These are phyloP conservation scores for Claviceps sp. DNA, from an alignment of 2,329 filamentous ascomycete species.

Conservation along the genomic window DNA sequence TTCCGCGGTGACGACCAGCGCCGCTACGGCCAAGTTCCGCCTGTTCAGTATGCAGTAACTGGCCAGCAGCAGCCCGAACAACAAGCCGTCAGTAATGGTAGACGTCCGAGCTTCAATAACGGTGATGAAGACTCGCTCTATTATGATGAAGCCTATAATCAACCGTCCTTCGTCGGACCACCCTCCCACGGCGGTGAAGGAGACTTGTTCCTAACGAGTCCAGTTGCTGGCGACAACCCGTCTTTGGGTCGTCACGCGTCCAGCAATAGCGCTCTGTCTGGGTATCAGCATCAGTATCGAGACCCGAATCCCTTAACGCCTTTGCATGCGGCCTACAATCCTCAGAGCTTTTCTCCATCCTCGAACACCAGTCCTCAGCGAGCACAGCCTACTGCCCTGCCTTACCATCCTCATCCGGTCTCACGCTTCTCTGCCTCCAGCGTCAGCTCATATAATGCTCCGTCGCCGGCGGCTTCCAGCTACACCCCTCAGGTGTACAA, in stretches of 20 bases:
- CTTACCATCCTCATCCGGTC: conserved; percentile 32
- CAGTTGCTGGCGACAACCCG: conserved; percentile 14
- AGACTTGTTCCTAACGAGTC: conserved; percentile 51
- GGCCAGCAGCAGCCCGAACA: conserved; percentile 15
- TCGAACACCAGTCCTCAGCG: conserved; percentile 19
- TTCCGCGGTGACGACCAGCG: conserved; percentile 49
- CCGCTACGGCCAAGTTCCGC: conserved; percentile 53
- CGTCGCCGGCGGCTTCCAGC: conserved; percentile 24
- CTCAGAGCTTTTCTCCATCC: conserved; percentile 43
- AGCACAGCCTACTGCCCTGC: conserved; percentile 37
- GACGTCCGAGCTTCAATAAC: conserved; percentile 61
- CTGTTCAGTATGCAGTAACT: conserved; percentile 47
- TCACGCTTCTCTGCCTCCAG: conserved; percentile 25
- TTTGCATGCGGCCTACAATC: conserved; percentile 51
- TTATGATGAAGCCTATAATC: conserved; percentile 23
- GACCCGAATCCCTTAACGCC: conserved; percentile 29
- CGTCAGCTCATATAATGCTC: conserved; percentile 15
- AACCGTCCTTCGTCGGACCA: conserved; percentile 1
- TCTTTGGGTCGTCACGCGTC: conserved; percentile 24
- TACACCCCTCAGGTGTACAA: conserved; percentile 45
- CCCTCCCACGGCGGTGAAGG: conserved; percentile 27
- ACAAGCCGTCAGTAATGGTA: conserved; percentile 18
- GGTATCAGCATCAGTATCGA: conserved; percentile 40
- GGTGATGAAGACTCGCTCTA: conserved; percentile 53
- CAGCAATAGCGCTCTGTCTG: conserved; percentile 31